Conservation (phyloP, 192 early-diverging fungal genomes). For the Dispira parvispora region DNA sequence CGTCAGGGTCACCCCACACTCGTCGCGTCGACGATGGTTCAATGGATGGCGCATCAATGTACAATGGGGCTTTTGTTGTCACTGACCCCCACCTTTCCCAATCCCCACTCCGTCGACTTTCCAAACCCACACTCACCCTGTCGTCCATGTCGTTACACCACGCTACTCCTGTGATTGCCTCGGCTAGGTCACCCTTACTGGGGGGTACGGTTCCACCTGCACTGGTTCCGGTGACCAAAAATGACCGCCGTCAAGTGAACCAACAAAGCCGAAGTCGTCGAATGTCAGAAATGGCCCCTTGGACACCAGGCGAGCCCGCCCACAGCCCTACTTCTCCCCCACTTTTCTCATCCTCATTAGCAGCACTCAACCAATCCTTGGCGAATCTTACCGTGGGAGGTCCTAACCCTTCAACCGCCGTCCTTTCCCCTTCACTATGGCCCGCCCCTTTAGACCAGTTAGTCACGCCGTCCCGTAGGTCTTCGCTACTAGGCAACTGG, state of each 20-base stretch:
- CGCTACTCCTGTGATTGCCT: neutral
- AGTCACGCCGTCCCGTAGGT: neutral
- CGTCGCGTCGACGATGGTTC: too few species aligned
- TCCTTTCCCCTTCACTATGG: neutral
- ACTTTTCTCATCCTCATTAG: constrained; percentile 2
- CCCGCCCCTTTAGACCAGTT: neutral
- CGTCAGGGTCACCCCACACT: too few species aligned
- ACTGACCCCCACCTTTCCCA: neutral
- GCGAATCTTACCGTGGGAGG: neutral
- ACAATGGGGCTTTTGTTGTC: too few species aligned
- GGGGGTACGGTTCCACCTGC: too few species aligned
- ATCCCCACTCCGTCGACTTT: neutral
- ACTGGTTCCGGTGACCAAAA: too few species aligned
- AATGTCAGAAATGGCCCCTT: neutral
- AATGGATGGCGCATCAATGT: too few species aligned
- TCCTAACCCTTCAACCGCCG: neutral
- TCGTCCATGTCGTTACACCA: neutral
- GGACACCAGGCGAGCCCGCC: neutral
- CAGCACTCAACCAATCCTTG: constrained; percentile 9
- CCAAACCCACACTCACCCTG: constrained; percentile 3
- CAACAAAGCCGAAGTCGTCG: too few species aligned
- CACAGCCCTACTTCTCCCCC: constrained; percentile 2
- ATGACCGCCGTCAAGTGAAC: too few species aligned
- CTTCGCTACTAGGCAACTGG: neutral
- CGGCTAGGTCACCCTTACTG: neutral